Evolutionary conservation across 441 rosid species (phyloP), one percentile per base, ranked within the genome.

Genomic region (Croton setiger): DNA sequence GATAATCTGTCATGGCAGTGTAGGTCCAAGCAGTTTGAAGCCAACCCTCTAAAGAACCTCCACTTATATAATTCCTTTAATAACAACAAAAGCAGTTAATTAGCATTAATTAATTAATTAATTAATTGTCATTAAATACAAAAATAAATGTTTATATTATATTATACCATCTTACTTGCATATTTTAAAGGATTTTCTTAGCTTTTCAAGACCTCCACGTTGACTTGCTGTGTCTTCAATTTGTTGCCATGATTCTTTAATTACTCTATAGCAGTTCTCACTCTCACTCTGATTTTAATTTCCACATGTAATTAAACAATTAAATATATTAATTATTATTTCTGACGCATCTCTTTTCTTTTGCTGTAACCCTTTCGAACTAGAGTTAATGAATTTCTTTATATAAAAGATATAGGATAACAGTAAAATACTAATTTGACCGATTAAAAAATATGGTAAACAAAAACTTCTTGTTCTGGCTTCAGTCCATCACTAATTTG

Each of bases 1-100:
- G 94, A 70, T 88, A 88, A 74, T 86, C 90, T 0, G 88, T 82
- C 94, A 88, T 88, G 49, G 88, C 89, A 15, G 91, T 70, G 75
- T 88, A 84, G 1, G 11, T 18, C 63, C 71, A 79, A 3, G 90
- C 94, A n/a, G 77, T 79, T 0, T 0, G 0, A 2, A 86, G 78
- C 88, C 90, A 88, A 51, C 17, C 3, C 43, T 68, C 35, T 0
- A 86, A 65, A 33, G 45, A 14, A 4, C 7, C 72, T 4, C 35
- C 83, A 60, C 57, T 33, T 0, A 72, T 78, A 57, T 68, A 51
- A 60, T 83, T 80, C 68, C 93, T 88, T 70, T 41, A 23, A 41
- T 12, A 44, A 65, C 0, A 14, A 14, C 35, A 15, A 15, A 47
- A 47, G 31, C 31, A 27, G 31, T 27, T 27, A 1, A 27, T 44